Percentiles rank a stretch among this genome's conserved stretches.
Evolutionary conservation across 208 protist genomes (phyloP).

Genomic region (Angomonas deanei): DNA sequence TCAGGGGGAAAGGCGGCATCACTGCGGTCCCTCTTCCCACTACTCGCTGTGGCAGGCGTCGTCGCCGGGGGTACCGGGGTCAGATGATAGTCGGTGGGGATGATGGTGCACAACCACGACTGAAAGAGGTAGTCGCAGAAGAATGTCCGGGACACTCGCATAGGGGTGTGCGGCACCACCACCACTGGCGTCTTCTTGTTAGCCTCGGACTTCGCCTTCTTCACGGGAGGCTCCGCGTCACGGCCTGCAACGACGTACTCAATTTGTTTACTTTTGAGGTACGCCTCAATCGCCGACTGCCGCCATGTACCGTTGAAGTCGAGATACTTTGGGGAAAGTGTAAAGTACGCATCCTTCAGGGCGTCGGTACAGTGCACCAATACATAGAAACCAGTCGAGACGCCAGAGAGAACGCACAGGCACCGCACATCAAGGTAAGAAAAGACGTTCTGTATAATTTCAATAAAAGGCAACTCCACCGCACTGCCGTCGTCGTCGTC

Average conservation of each 20-base stretch:
- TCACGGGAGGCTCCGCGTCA: conserved; percentile 4
- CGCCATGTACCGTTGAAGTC: conserved; percentile 70
- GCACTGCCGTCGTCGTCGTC: conserved; percentile 33
- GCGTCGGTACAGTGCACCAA: conserved; percentile 78
- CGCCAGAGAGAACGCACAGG: conserved; percentile 59
- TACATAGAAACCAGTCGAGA: conserved; percentile 78
- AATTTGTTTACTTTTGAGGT: conserved; percentile 11
- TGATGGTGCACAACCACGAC: conserved; percentile 85
- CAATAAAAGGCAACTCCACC: conserved; percentile 65
- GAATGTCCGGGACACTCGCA: conserved; percentile 51
- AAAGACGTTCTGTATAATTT: conserved; percentile 59
- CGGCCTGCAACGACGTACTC: background rate
- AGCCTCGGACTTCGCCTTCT: conserved; percentile 13
- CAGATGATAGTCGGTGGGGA: conserved; percentile 73
- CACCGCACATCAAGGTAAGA: conserved; percentile 59
- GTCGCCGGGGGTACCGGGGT: background rate
- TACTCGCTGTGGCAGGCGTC: background rate
- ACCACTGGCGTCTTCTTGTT: background rate
- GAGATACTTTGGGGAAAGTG: conserved; percentile 45
- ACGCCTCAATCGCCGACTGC: conserved; percentile 61
- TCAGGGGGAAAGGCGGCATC: background rate
- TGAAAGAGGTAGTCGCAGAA: conserved; percentile 85
- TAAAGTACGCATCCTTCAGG: conserved; percentile 67
- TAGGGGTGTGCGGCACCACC: conserved; percentile 29
- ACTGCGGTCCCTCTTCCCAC: no score